phyloP scores from a whole-genome alignment of 371 early-diverging fungal genomes.

The Haplosporangium sp. region DNA sequence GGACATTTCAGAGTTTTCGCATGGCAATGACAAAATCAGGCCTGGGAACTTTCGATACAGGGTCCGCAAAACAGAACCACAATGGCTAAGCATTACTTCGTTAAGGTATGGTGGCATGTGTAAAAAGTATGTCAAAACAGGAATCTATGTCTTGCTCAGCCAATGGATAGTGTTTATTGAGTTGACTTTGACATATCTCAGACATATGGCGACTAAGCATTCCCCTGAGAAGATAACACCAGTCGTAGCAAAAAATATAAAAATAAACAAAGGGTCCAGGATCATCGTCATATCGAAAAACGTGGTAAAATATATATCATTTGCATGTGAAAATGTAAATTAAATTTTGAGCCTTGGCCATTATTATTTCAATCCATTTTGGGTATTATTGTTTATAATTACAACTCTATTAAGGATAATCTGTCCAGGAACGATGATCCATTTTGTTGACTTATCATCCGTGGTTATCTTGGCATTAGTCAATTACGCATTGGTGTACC shows the following conservation, averaged over 20 bases:
- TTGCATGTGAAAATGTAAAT: conserved; percentile 17
- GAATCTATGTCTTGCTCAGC: not conserved
- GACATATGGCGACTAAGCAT: not conserved
- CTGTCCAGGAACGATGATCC: not conserved
- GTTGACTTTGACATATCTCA: not conserved
- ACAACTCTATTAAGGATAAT: not conserved
- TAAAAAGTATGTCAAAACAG: not conserved
- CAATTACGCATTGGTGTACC: not conserved
- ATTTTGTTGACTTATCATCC: not conserved
- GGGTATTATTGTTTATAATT: not conserved
- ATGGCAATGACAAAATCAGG: not conserved
- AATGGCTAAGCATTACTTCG: not conserved
- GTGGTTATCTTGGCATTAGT: conserved; percentile 3
- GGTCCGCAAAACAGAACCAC: not conserved
- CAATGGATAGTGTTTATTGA: not conserved
- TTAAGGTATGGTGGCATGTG: not conserved
- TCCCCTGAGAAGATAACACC: not conserved
- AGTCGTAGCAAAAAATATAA: not conserved
- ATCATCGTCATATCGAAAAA: not conserved
- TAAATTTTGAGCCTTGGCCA: not conserved
- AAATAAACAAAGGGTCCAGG: not conserved
- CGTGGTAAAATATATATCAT: conserved; percentile 7
- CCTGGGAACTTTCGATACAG: conserved; percentile 2
- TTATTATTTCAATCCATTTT: not conserved
- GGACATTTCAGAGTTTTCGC: not conserved